Percentiles rank a stretch among this genome's conserved stretches.
Conservation (phyloP, 371 early-diverging fungal species). For the Haplosporangium sp. region DNA sequence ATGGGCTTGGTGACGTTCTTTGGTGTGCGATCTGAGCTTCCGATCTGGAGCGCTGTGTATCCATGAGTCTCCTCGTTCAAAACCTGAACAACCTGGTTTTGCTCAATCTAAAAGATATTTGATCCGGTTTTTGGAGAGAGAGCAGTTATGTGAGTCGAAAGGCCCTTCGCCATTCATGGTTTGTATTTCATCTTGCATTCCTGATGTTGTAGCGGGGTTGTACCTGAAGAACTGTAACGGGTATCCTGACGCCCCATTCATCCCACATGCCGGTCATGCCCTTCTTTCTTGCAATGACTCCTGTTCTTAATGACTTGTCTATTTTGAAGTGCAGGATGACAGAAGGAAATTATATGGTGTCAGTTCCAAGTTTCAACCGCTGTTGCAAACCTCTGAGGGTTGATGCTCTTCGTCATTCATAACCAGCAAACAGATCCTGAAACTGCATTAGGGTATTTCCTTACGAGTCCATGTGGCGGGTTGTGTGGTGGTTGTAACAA, state of each 20-base stretch:
- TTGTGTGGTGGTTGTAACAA: slow-evolving; percentile 39
- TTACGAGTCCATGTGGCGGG: slow-evolving; percentile 51
- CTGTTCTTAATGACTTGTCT: slow-evolving; percentile 69
- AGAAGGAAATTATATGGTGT: neutral
- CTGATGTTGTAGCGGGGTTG: neutral
- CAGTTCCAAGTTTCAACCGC: too few relatives aligned
- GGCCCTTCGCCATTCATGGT: neutral
- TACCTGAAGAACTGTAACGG: slow-evolving; percentile 95
- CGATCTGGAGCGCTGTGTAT: slow-evolving; percentile 82
- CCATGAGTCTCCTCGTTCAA: slow-evolving; percentile 71
- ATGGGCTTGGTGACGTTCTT: slow-evolving; percentile 76
- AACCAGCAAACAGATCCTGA: neutral
- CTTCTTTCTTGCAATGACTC: slow-evolving; percentile 89
- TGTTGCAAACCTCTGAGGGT: too few relatives aligned
- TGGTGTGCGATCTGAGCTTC: slow-evolving; percentile 73
- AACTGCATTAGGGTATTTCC: slow-evolving; percentile 4
- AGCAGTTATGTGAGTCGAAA: neutral
- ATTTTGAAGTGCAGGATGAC: neutral
- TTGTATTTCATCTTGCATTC: too few relatives aligned
- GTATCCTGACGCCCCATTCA: slow-evolving; percentile 90
- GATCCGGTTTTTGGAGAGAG: slow-evolving; percentile 5
- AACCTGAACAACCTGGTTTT: slow-evolving; percentile 78
- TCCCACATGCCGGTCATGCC: slow-evolving; percentile 97
- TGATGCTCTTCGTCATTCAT: neutral
- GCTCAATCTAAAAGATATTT: slow-evolving; percentile 65